Conservation (phyloP, 306 rosid species). For the Parietaria judaica region DNA sequence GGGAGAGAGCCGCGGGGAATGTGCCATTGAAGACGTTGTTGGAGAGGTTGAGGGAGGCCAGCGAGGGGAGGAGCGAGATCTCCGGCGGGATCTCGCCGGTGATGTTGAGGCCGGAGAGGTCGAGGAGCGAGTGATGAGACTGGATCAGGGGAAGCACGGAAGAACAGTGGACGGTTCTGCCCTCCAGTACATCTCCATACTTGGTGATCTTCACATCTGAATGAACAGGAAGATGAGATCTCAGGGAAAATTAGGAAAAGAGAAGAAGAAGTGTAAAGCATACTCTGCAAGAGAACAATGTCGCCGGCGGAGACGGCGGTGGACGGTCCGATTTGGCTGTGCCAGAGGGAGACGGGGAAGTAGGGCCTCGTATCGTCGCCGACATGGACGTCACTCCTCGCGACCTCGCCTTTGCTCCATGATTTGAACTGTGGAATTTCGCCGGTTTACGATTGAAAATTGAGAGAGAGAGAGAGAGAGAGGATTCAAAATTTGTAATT, state of each 20-base stretch:
- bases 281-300: conserved; percentile 57
- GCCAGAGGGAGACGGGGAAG: conserved; percentile 67
- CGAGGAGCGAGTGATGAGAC: conserved; percentile 42
- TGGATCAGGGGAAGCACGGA: conserved; percentile 49
- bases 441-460: neutral
- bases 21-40: too few species aligned
- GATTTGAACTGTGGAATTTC: conserved; percentile 35
- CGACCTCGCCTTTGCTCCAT: conserved; percentile 36
- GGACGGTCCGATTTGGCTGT: conserved; percentile 41
- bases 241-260: neutral
- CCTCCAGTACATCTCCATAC: conserved; percentile 53
- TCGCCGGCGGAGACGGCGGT: conserved; percentile 42
- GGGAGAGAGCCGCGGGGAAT: too few species aligned
- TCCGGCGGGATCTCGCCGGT: too few species aligned
- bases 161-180: conserved; percentile 63
- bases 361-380: conserved; percentile 69
- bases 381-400: conserved; percentile 60
- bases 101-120: too few species aligned
- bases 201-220: conserved; percentile 65
- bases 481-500: too few species aligned
- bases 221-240: neutral
- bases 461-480: neutral
- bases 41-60: too few species aligned
- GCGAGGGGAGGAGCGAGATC: too few species aligned
- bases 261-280: neutral